Conservation (phyloP, 1,284 basidiomycete genomes). For the Ganoderma resinaceum region DNA sequence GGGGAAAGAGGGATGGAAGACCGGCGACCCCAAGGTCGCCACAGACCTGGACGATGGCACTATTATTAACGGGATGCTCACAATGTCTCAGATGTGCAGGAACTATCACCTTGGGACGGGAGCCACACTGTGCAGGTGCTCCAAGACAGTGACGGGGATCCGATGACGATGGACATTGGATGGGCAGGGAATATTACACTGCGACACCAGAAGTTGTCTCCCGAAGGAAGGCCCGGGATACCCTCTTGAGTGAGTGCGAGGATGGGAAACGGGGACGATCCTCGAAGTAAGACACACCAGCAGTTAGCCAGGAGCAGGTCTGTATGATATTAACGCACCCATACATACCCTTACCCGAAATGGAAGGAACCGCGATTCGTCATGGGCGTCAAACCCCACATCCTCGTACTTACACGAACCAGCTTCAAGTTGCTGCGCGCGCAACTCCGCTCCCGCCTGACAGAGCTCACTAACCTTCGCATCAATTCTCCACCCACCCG, state of each 20-base stretch:
- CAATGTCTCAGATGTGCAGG: neutral
- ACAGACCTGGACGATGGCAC: neutral
- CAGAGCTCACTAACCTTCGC: neutral
- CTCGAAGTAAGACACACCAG: neutral
- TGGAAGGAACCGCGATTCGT: neutral
- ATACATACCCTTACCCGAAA: neutral
- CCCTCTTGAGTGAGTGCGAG: too few species aligned
- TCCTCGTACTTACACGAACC: neutral
- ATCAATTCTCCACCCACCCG: neutral
- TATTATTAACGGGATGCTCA: neutral
- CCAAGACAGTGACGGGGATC: neutral
- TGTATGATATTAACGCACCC: neutral
- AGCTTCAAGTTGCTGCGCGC: neutral
- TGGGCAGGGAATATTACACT: neutral
- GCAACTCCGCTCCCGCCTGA: neutral
- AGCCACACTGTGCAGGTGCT: neutral
- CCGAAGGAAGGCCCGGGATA: too few species aligned
- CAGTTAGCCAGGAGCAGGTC: too few species aligned
- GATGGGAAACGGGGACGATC: too few species aligned
- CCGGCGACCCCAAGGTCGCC: neutral
- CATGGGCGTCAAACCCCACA: neutral
- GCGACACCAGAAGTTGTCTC: neutral
- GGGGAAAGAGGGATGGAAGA: conserved; percentile 3
- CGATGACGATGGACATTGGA: neutral
- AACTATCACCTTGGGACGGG: neutral